These are phyloP conservation scores for Capsicum rhomboideum DNA, from an alignment of 257 asterid species.

Conservation along the genomic window DNA sequence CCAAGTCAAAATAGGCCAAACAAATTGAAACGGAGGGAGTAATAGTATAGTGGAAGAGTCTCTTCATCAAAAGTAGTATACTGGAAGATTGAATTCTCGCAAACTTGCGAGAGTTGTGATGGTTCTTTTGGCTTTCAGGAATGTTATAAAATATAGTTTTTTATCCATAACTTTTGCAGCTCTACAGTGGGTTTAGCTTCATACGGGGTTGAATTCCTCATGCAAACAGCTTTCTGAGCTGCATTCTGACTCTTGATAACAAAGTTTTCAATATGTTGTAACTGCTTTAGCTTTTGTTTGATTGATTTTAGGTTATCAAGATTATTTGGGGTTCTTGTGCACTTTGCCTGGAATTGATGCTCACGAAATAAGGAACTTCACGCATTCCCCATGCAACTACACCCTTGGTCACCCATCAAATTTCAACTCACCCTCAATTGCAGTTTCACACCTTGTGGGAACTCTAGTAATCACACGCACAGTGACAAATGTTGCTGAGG, in stretches of 20 bases:
- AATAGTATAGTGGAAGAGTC: background rate
- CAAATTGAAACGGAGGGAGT: too few relatives aligned
- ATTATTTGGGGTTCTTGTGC: slow-evolving; percentile 94
- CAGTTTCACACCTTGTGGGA: slow-evolving; percentile 87
- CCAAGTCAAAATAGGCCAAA: too few relatives aligned
- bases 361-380: slow-evolving; percentile 59
- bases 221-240: background rate
- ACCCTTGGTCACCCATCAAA: slow-evolving; percentile 83
- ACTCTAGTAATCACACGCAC: slow-evolving; percentile 71
- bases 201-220: background rate
- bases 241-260: background rate
- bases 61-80: background rate
- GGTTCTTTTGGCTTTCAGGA: background rate
- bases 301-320: slow-evolving; percentile 54
- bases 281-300: slow-evolving; percentile 2
- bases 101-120: background rate
- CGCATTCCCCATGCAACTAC: slow-evolving; percentile 80
- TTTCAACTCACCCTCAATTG: slow-evolving; percentile 76
- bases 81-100: background rate
- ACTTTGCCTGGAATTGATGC: slow-evolving; percentile 73
- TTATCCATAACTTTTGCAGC: background rate
- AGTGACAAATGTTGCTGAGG: slow-evolving; percentile 73
- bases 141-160: background rate
- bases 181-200: background rate
- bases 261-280: background rate